Evolutionary conservation across 805 yeast genomes (phyloP).

Genomic region (Starmerella sp.): DNA sequence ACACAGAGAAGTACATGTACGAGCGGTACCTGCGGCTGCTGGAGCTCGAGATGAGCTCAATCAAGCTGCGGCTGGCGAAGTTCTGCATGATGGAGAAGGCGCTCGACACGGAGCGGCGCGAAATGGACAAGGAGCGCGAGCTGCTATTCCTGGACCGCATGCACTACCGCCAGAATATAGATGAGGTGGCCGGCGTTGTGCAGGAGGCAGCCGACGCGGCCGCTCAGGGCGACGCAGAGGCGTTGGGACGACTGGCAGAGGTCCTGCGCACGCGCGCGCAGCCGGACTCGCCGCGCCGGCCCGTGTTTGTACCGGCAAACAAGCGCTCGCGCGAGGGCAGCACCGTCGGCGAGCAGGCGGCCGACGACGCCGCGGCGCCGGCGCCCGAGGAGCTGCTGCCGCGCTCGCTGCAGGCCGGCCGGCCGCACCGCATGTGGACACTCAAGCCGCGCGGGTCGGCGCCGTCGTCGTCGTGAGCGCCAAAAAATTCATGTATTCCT

Average conservation of each 20-base stretch:
- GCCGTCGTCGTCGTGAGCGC: background rate
- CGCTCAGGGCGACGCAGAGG: conserved; percentile 16
- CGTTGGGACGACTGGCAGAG: conserved; percentile 22
- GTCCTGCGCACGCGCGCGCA: conserved; percentile 9
- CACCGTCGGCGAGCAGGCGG: conserved; percentile 35
- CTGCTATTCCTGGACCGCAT: conserved; percentile 57
- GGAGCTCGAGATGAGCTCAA: conserved; percentile 58
- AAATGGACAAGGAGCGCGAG: conserved; percentile 34
- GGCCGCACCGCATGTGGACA: conserved; percentile 17
- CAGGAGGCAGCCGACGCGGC: conserved; percentile 35
- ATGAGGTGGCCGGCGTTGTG: conserved; percentile 43
- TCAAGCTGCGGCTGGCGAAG: conserved; percentile 61
- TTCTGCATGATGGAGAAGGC: conserved; percentile 54
- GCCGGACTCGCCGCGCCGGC: conserved; percentile 17
- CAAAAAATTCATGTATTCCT: background rate
- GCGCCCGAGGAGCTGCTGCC: conserved; percentile 5
- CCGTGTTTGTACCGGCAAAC: conserved; percentile 15
- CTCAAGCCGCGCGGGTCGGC: conserved; percentile 13
- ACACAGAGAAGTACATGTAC: conserved; percentile 36
- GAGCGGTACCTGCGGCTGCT: conserved; percentile 51
- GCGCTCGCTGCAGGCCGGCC: conserved; percentile 1
- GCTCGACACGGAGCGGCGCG: conserved; percentile 35
- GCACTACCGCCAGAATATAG: conserved; percentile 48
- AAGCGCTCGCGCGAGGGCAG: conserved; percentile 15
- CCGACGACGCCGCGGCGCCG: conserved; percentile 44